These are phyloP conservation scores for Aureobasidium pullulans DNA, from an alignment of 2,329 filamentous ascomycete genomes.

Conservation along the genomic window DNA sequence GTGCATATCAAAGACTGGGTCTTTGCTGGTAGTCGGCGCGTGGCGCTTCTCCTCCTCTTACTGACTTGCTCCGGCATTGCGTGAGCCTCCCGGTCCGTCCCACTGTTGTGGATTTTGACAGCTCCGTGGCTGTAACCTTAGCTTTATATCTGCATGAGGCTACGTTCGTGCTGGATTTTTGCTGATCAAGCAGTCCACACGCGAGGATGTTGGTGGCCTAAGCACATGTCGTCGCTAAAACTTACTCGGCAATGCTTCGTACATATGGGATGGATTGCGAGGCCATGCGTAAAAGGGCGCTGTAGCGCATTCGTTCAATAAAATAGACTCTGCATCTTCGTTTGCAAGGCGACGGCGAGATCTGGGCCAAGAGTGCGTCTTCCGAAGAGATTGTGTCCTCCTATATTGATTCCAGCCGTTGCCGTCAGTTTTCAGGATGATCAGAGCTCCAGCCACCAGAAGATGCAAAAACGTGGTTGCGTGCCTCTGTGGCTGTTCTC, in stretches of 20 bases:
- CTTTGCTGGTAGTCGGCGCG: not conserved
- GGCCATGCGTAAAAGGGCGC: not conserved
- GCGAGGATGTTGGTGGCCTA: not conserved
- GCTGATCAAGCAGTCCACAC: not conserved
- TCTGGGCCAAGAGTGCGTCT: not conserved
- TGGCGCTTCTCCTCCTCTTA: not conserved
- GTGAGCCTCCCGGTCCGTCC: not conserved
- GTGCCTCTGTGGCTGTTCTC: not conserved
- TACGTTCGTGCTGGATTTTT: not conserved
- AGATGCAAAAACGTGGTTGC: not conserved
- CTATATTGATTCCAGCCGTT: not conserved
- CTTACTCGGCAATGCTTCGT: not conserved
- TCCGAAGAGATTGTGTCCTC: not conserved
- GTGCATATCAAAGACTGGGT: not conserved
- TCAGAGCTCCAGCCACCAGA: not conserved
- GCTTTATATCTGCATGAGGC: not conserved
- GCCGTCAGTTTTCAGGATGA: not conserved
- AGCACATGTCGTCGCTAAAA: not conserved
- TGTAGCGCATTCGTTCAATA: not conserved
- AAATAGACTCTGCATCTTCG: not conserved
- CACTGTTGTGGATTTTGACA: slow-evolving; percentile 4
- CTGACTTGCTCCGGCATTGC: not conserved
- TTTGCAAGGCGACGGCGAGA: too few species aligned
- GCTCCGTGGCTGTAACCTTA: not conserved
- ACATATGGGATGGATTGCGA: not conserved